phyloP scores from a whole-genome alignment of 495 filamentous ascomycete genomes.

The Penicillium paxilli region DNA sequence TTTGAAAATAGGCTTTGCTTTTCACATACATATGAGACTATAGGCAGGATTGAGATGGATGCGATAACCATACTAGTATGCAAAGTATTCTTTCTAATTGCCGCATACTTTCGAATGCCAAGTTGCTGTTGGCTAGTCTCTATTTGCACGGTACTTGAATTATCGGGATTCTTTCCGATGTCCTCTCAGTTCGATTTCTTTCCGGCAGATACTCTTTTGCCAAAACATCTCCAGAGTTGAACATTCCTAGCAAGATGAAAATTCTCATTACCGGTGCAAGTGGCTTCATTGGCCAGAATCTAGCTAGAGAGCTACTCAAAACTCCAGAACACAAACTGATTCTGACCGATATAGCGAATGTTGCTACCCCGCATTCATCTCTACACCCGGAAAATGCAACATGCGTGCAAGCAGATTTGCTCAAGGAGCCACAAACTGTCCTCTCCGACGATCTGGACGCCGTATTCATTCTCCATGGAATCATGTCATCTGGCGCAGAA shows the following conservation, averaged over 20 bases:
- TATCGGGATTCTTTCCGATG: no score
- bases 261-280: not conserved
- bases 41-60: no score
- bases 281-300: not conserved
- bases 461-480: not conserved
- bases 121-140: no score
- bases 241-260: not conserved
- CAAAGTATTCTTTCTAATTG: no score
- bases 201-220: no score
- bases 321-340: not conserved
- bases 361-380: not conserved
- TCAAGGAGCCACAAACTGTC: not conserved
- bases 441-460: not conserved
- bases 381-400: not conserved
- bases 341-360: not conserved
- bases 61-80: no score
- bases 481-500: not conserved
- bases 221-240: no score
- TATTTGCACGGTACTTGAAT: no score
- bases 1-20: no score
- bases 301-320: not conserved
- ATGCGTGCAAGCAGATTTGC: not conserved
- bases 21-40: no score
- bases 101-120: no score
- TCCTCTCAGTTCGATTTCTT: no score